phyloP scores from a whole-genome alignment of 768 basidiomycete species.

The Rhodotorula sphaerocarpa region DNA sequence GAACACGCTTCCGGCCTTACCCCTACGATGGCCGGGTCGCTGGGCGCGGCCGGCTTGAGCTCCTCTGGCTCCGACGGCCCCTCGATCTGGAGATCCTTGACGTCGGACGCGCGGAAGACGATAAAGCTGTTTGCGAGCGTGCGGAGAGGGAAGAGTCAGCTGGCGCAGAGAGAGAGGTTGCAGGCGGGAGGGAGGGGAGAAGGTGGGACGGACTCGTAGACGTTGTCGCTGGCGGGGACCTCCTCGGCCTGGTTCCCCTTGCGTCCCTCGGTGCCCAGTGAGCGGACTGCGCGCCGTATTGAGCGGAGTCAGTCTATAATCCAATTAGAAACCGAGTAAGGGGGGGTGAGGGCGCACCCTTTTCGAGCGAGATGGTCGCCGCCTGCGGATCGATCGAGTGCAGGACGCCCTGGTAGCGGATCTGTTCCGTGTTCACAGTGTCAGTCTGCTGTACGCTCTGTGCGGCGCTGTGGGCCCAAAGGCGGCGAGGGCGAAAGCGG shows the following conservation, averaged over 20 bases:
- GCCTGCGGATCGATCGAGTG: slow-evolving; percentile 37
- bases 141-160: not conserved
- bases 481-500: not conserved
- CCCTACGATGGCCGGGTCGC: slow-evolving; percentile 39
- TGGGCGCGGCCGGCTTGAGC: slow-evolving; percentile 7
- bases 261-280: slow-evolving; percentile 38
- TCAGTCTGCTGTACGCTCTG: not conserved
- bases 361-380: slow-evolving; percentile 38
- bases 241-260: slow-evolving; percentile 35
- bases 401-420: slow-evolving; percentile 33
- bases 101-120: slow-evolving; percentile 40
- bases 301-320: not conserved
- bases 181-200: fast-evolving
- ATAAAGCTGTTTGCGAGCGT: slow-evolving; percentile 38
- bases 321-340: no score
- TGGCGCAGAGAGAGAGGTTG: not conserved
- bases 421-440: slow-evolving; percentile 3
- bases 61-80: slow-evolving; percentile 22
- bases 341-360: slow-evolving; percentile 12
- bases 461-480: no score
- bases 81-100: slow-evolving; percentile 43
- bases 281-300: slow-evolving; percentile 27
- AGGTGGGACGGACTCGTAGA: slow-evolving; percentile 34
- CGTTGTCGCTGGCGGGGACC: slow-evolving; percentile 35
- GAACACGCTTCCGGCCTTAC: slow-evolving; percentile 7